phyloP scores from a whole-genome alignment of 768 basidiomycete genomes.

The Phylloporus sp. region DNA sequence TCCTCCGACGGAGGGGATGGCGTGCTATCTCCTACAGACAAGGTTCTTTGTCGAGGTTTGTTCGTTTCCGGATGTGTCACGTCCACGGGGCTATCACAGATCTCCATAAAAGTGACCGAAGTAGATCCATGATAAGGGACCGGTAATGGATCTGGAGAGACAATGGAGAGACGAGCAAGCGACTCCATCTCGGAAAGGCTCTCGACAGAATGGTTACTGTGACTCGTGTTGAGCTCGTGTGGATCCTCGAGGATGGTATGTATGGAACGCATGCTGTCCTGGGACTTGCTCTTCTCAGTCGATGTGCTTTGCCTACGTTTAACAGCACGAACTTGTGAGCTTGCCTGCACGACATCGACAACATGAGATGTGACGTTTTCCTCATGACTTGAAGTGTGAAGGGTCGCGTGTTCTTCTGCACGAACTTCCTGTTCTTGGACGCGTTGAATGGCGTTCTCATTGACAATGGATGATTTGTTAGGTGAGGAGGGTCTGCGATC shows the following conservation, averaged over 20 bases:
- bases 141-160: constrained; percentile 44
- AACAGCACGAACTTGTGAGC: constrained; percentile 9
- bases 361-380: constrained; percentile 12
- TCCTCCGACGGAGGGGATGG: constrained; percentile 32
- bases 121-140: constrained; percentile 41
- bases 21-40: constrained; percentile 18
- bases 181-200: constrained; percentile 24
- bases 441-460: constrained; percentile 10
- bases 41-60: constrained; percentile 14
- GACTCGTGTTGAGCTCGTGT: constrained; percentile 18
- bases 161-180: constrained; percentile 24
- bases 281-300: constrained; percentile 14
- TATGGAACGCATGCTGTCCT: constrained; percentile 28
- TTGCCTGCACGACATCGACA: constrained; percentile 9
- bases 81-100: constrained; percentile 33
- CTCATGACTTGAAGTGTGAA: constrained; percentile 10
- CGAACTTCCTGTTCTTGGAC: constrained; percentile 10
- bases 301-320: constrained; percentile 13
- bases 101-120: constrained; percentile 27
- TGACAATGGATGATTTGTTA: constrained; percentile 7
- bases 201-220: constrained; percentile 15
- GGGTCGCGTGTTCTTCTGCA: constrained; percentile 17
- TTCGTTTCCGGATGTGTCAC: constrained; percentile 7
- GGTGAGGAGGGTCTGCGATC: constrained; percentile 10
- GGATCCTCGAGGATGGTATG: constrained; percentile 27